These are phyloP conservation scores for Cryptococcus maquisensis DNA, from an alignment of 1,284 basidiomycete species.

Conservation along the genomic window DNA sequence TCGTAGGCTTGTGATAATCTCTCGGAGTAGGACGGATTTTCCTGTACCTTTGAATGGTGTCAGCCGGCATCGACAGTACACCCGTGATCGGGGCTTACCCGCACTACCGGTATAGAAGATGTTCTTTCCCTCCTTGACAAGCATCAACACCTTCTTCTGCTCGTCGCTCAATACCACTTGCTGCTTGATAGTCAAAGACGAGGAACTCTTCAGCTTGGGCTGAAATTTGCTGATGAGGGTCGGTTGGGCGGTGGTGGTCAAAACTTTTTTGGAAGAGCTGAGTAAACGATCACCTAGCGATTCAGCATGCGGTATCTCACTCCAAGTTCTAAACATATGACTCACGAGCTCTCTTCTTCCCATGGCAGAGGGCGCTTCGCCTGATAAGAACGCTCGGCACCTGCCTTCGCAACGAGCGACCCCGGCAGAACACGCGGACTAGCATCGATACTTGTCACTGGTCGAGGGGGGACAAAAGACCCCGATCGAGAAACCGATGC, in stretches of 20 bases:
- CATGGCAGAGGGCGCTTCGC: slow-evolving; percentile 37
- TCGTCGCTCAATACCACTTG: slow-evolving; percentile 66
- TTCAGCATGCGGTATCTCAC: neutral
- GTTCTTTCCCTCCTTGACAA: slow-evolving; percentile 64
- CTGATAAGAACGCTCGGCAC: slow-evolving; percentile 7
- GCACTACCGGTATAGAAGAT: slow-evolving; percentile 98
- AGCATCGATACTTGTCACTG: neutral
- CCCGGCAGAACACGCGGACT: neutral
- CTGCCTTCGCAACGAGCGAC: neutral
- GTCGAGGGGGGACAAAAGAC: neutral
- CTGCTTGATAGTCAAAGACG: slow-evolving; percentile 40
- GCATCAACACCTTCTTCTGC: slow-evolving; percentile 70
- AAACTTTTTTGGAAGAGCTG: neutral
- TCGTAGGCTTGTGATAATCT: slow-evolving; percentile 68
- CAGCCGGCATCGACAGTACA: neutral
- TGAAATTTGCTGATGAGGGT: neutral
- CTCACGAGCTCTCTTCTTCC: slow-evolving; percentile 36
- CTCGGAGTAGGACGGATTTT: slow-evolving; percentile 87
- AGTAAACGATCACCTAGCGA: no score
- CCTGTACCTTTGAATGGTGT: slow-evolving; percentile 66
- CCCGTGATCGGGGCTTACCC: slow-evolving; percentile 55
- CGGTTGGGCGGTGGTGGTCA: neutral
- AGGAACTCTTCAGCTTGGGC: neutral
- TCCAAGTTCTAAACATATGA: neutral
- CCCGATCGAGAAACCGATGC: no score